Evolutionary conservation across 2,329 filamentous ascomycete species (phyloP).

Genomic region (Nannizzia gypsea): DNA sequence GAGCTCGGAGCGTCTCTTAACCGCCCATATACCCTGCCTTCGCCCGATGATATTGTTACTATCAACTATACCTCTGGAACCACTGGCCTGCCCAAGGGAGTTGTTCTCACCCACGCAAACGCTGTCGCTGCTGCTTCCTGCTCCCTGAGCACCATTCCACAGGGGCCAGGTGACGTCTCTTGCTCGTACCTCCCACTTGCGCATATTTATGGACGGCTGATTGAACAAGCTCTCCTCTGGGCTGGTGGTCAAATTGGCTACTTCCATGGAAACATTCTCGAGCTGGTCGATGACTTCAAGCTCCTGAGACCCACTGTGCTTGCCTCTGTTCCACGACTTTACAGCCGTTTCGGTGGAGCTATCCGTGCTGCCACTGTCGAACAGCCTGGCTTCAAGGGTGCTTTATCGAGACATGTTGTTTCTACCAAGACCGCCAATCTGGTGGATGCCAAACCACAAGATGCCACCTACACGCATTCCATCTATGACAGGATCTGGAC

Average conservation of each 20-base stretch:
- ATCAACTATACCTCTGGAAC: constrained; percentile 57
- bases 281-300: constrained; percentile 85
- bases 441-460: constrained; percentile 52
- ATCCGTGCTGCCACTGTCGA: constrained; percentile 71
- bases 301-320: constrained; percentile 70
- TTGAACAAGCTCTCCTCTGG: constrained; percentile 64
- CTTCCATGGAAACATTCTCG: constrained; percentile 82
- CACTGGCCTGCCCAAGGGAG: constrained; percentile 53
- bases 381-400: constrained; percentile 65
- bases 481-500: constrained; percentile 65
- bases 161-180: constrained; percentile 50
- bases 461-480: constrained; percentile 52
- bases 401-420: constrained; percentile 68
- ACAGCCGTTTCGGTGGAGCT: constrained; percentile 76
- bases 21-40: constrained; percentile 58
- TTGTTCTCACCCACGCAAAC: constrained; percentile 64
- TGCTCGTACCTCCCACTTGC: constrained; percentile 87
- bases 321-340: constrained; percentile 80
- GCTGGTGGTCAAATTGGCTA: constrained; percentile 70
- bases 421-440: constrained; percentile 68
- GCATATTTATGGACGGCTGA: constrained; percentile 82
- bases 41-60: constrained; percentile 65
- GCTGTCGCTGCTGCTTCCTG: constrained; percentile 61
- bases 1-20: constrained; percentile 60
- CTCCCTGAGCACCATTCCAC: constrained; percentile 44